Percentiles rank a stretch among this genome's conserved stretches.
Conservation (phyloP, 2,329 filamentous ascomycete genomes). For the Nemania abortiva region DNA sequence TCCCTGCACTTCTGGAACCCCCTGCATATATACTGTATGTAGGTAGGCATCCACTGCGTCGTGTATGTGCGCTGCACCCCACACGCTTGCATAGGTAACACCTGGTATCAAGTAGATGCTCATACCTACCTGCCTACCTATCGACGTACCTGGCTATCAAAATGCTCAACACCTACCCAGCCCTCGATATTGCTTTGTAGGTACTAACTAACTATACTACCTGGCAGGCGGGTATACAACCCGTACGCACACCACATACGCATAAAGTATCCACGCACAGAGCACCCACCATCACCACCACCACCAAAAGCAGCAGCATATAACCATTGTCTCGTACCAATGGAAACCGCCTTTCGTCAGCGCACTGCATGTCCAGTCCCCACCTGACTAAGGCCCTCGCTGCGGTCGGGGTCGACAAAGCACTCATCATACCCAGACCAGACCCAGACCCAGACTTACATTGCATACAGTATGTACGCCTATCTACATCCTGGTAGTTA, state of each 20-base stretch:
- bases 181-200: too few species aligned
- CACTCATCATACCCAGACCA: neutral
- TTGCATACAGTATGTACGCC: too few species aligned
- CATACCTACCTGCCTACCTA: neutral
- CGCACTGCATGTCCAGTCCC: conserved; percentile 19
- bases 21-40: neutral
- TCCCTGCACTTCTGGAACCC: neutral
- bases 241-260: neutral
- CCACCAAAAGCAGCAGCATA: neutral
- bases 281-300: neutral
- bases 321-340: conserved; percentile 4
- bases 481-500: neutral
- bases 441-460: neutral
- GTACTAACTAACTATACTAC: neutral
- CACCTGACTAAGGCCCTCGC: conserved; percentile 28
- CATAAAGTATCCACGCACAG: neutral
- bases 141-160: neutral
- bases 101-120: neutral
- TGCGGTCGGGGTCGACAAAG: neutral
- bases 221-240: too few species aligned
- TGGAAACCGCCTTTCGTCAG: conserved; percentile 22
- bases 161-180: neutral
- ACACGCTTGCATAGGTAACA: neutral
- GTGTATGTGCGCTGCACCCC: neutral
- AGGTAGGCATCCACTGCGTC: neutral